Base-by-base conservation (phyloP, 208 protist species). In the Trypanosoma vivax region DNA sequence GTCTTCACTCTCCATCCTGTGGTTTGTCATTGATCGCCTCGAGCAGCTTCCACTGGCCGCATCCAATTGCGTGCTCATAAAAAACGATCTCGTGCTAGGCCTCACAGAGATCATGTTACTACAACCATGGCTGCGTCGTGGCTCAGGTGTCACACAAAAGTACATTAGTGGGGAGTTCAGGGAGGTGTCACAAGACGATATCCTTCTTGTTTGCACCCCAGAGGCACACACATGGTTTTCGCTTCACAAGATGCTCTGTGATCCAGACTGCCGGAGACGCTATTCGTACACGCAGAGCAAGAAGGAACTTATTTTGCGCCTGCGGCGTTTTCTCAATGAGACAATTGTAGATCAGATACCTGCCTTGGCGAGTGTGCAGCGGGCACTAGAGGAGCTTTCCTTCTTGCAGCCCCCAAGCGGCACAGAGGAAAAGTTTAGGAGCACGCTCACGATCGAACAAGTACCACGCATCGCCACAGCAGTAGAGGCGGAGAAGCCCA, bases 321-420 rank as follows among this genome's bases (percentile, higher is more conserved):
- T 85, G 23, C 68, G 76, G 16, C 81, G 79, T 1, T 80, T 89
- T 23, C 31, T 96, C 11, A 92, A 90, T 53, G 83, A 96, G 35
- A 83, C 80, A 2, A 58, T 96, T n/a, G 50, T 94, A 19, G 90
- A 96, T 46, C 90, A 96, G 64, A 90, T 96, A 10, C 90, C 90
- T 0, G 73, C 83, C 0, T 70, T 96, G 3, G 62, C 72, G n/a
- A 79, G 72, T 33, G 66, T 96, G 38, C 86, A 91, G 60, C 80
- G 90, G 28, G 83, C 84, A 13, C 64, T 96, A 10, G 83, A 96
- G 68, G 83, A 96, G 64, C 76, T 96, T 13, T 85, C 83, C 10
- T 89, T 96, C 31, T 51, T 94, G 51, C 76, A 92, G 50, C 86
- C 90, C 14, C 90, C 90, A 1, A 78, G 75, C 18, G 84, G 81